phyloP scores from a whole-genome alignment of 2,329 filamentous ascomycete genomes.

The Hypomyces rosellus region DNA sequence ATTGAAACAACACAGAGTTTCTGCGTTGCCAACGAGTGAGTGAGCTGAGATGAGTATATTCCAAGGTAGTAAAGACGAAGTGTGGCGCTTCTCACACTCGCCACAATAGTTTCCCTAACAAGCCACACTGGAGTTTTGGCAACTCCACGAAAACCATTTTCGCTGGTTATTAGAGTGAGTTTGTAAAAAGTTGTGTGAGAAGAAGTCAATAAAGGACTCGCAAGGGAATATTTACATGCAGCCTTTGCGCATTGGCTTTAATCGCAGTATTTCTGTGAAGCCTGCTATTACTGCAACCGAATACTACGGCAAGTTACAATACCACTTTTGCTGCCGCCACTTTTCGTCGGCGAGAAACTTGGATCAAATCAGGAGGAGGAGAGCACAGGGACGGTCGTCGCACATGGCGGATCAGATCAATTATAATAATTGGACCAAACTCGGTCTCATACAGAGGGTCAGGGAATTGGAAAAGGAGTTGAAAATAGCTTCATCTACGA shows the following conservation, averaged over 20 bases:
- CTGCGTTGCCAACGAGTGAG: neutral
- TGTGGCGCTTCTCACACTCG: constrained; percentile 9
- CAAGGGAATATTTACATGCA: constrained; percentile 20
- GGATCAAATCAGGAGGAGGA: neutral
- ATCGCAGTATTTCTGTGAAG: constrained; percentile 22
- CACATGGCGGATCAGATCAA: constrained; percentile 30
- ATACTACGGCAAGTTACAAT: constrained; percentile 1
- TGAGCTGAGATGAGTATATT: neutral
- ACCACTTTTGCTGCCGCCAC: constrained; percentile 4
- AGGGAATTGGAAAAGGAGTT: constrained; percentile 61
- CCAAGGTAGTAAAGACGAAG: no score
- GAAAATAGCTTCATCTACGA: constrained; percentile 25
- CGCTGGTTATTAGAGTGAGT: neutral
- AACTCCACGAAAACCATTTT: neutral
- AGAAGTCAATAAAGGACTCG: neutral
- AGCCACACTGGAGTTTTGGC: neutral
- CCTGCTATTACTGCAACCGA: constrained; percentile 11
- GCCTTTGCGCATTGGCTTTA: constrained; percentile 18
- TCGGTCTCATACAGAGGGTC: constrained; percentile 62
- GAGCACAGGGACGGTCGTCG: neutral
- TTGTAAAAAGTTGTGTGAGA: no score
- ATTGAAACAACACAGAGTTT: neutral
- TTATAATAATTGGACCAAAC: constrained; percentile 63
- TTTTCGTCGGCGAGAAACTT: constrained; percentile 11
- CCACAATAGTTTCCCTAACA: neutral